Evolutionary conservation across 257 asterid species (phyloP), one percentile per base, ranked within the genome.

Genomic region (Scutellaria barbata): DNA sequence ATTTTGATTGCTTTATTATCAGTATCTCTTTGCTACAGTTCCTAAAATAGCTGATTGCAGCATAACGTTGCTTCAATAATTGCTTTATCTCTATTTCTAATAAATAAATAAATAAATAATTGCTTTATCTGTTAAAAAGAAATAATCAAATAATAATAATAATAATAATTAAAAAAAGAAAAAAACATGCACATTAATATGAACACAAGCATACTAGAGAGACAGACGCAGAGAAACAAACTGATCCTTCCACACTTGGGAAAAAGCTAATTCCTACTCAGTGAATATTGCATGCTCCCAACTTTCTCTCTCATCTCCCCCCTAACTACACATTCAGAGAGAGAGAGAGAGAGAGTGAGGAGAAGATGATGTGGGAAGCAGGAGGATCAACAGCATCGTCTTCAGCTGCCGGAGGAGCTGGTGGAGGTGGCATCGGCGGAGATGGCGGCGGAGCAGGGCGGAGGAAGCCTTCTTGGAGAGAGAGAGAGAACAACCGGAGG

Each of bases 401-500:
- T 13, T 77, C 89, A 12, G 85, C 77, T 2, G 90, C 86, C 14
- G 93, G 79, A 0, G 86, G 74, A 8, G 86, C 62, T 2, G 83
- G 58, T 7, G 53, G 48, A 30, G 67, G 58, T 1, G 61, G 69
- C 0, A 86, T 68, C 5, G 74, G 69, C 8, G 81, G 82, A 1
- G 80, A 68, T 0, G 76, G 81, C 1, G 79, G 84, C 4, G 81
- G 75, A 0, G 70, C 76, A 10, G 99, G 94, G 77, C 25, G 98
- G 95, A 81, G 98, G 87, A 92, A 88, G 82, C 99, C 99, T 0
- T 92, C 98, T 1, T 88, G 94, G 94, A 85, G 96, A 62, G 99
- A 95, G 79, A 87, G 99, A 57, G 99, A 95, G 84, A 95, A 95
- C 59, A 95, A 95, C 71, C 69, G 92, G 95, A 87, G 96, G 86